phyloP scores from a whole-genome alignment of 192 early-diverging fungal species.

The Rhizoclosmatium globosum region DNA sequence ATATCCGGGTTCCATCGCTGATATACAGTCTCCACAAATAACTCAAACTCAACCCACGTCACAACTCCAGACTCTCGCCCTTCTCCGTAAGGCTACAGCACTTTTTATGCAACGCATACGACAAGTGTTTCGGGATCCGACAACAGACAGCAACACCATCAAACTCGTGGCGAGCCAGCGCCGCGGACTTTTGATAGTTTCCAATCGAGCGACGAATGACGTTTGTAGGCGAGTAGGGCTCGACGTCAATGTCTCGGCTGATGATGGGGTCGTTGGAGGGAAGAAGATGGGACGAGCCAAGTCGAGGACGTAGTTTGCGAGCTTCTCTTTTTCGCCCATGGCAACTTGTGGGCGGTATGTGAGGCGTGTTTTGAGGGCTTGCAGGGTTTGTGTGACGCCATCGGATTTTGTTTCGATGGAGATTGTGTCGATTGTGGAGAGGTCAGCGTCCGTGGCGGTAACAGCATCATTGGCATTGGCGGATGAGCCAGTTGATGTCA shows the following conservation, averaged over 20 bases:
- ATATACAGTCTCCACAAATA: slow-evolving; percentile 30
- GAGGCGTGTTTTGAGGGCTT: slow-evolving; percentile 24
- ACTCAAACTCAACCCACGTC: slow-evolving; percentile 32
- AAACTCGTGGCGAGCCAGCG: slow-evolving; percentile 18
- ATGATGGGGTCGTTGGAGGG: background rate
- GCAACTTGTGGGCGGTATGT: slow-evolving; percentile 14
- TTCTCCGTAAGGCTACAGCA: background rate
- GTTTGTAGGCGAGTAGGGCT: background rate
- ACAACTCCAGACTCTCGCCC: slow-evolving; percentile 3
- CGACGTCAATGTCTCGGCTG: background rate
- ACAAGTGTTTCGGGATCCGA: slow-evolving; percentile 20
- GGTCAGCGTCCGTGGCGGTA: too few species aligned
- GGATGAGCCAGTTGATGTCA: too few species aligned
- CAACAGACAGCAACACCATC: slow-evolving; percentile 32
- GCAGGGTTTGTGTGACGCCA: slow-evolving; percentile 8
- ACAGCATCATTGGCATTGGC: too few species aligned
- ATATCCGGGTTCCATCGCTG: slow-evolving; percentile 27
- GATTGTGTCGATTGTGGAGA: background rate
- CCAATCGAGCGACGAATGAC: background rate
- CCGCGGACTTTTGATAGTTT: slow-evolving; percentile 1
- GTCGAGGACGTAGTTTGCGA: slow-evolving; percentile 34
- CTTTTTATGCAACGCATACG: slow-evolving; percentile 27
- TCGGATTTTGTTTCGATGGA: slow-evolving; percentile 29
- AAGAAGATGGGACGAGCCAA: slow-evolving; percentile 32
- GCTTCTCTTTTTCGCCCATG: slow-evolving; percentile 24